Evolutionary conservation across 352 stramenopile species (phyloP).

Genomic region (Pythium chondricola): DNA sequence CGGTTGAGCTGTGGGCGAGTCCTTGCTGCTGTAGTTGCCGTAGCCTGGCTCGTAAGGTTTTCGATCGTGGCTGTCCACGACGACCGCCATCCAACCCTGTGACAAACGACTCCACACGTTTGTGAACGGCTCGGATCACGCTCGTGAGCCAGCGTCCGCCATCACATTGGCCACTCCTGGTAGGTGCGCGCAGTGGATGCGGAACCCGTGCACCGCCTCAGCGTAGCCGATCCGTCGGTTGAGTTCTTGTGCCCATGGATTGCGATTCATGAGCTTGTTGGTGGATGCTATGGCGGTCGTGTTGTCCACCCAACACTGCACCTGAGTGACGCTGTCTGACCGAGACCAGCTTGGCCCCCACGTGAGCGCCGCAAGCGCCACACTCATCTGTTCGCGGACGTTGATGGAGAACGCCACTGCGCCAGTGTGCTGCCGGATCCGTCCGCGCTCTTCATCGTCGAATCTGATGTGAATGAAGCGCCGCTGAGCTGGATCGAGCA

Average conservation of each 20-base stretch:
- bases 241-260: slow-evolving; percentile 25
- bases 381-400: slow-evolving; percentile 22
- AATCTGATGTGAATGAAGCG: slow-evolving; percentile 2
- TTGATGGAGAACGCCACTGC: slow-evolving; percentile 22
- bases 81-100: slow-evolving; percentile 1
- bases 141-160: slow-evolving; percentile 20
- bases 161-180: slow-evolving; percentile 15
- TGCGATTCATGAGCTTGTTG: slow-evolving; percentile 11
- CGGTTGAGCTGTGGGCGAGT: not conserved
- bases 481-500: not conserved
- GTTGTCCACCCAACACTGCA: slow-evolving; percentile 28
- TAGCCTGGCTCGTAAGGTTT: slow-evolving; percentile 2
- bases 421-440: not conserved
- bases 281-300: slow-evolving; percentile 5
- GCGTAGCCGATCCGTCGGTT: slow-evolving; percentile 23
- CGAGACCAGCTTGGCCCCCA: slow-evolving; percentile 15
- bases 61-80: not conserved
- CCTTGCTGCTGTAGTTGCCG: not conserved
- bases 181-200: slow-evolving; percentile 10
- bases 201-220: slow-evolving; percentile 14
- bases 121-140: slow-evolving; percentile 6
- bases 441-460: not conserved
- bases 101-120: not conserved
- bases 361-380: slow-evolving; percentile 13
- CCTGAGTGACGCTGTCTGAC: not conserved